Conservation (phyloP, 2,329 filamentous ascomycete genomes). For the Diaporthe humulicola region DNA sequence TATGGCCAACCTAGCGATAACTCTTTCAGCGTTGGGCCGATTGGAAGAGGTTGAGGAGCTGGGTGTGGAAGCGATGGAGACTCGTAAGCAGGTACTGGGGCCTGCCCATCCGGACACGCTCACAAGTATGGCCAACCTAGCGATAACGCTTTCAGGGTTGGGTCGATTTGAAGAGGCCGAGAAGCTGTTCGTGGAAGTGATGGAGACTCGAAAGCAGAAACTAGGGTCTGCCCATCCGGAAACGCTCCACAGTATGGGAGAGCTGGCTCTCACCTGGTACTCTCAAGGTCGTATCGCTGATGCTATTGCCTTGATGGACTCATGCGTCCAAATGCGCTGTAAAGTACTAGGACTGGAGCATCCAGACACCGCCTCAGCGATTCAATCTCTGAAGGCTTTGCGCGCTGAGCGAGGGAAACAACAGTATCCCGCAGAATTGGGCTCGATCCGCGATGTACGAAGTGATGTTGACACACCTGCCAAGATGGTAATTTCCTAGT, state of each 20-base stretch:
- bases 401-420: background rate
- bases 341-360: background rate
- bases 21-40: background rate
- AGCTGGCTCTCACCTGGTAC: background rate
- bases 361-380: background rate
- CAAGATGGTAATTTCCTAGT: background rate
- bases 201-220: background rate
- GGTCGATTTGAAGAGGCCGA: background rate
- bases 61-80: background rate
- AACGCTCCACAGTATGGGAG: background rate
- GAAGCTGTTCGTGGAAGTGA: background rate
- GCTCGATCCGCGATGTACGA: background rate
- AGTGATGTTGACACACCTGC: background rate
- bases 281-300: background rate
- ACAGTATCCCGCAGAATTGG: background rate
- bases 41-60: background rate
- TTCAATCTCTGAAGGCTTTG: background rate
- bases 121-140: background rate
- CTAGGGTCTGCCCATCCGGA: background rate
- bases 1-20: background rate
- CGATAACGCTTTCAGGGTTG: accelerated
- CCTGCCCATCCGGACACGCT: background rate
- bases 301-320: background rate
- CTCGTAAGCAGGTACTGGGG: background rate
- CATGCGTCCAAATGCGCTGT: background rate